A percentile compares a stretch with the other conserved stretches of the same genome.
These are phyloP conservation scores for Penicillium malachiteum DNA, from an alignment of 495 filamentous ascomycete genomes.

Conservation along the genomic window DNA sequence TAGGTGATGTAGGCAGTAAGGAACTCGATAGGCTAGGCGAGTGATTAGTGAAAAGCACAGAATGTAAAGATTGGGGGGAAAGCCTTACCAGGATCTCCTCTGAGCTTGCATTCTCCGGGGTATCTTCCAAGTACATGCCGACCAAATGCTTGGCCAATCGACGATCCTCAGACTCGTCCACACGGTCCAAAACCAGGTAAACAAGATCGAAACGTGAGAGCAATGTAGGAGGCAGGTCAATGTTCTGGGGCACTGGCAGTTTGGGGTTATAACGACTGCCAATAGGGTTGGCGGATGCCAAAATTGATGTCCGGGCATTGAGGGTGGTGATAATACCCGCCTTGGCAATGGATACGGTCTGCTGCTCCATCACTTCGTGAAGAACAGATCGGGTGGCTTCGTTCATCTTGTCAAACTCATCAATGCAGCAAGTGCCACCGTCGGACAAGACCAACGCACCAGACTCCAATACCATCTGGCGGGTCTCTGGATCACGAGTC, in stretches of 20 bases:
- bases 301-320: conserved; percentile 89
- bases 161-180: conserved; percentile 85
- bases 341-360: conserved; percentile 98
- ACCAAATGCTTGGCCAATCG: conserved; percentile 88
- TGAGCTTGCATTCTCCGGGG: conserved; percentile 76
- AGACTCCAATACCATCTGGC: conserved; percentile 93
- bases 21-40: conserved; percentile 78
- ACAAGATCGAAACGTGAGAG: conserved; percentile 96
- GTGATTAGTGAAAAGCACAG: neutral
- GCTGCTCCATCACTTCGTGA: conserved; percentile 99
- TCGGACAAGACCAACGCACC: conserved; percentile 94
- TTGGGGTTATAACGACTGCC: conserved; percentile 96
- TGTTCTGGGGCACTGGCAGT: conserved; percentile 94
- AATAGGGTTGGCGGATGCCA: conserved; percentile 96
- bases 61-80: too few relatives aligned
- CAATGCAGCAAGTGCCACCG: conserved; percentile 97
- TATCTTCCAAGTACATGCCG: conserved; percentile 95
- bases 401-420: conserved; percentile 99
- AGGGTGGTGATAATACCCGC: conserved; percentile 98
- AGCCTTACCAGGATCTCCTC: conserved; percentile 73
- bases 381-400: conserved; percentile 93
- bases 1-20: conserved; percentile 97
- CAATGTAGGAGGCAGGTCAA: conserved; percentile 92
- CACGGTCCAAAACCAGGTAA: conserved; percentile 90
- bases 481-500: conserved; percentile 90